phyloP scores from a whole-genome alignment of 2,329 filamentous ascomycete genomes.

The Cercospora sojina region DNA sequence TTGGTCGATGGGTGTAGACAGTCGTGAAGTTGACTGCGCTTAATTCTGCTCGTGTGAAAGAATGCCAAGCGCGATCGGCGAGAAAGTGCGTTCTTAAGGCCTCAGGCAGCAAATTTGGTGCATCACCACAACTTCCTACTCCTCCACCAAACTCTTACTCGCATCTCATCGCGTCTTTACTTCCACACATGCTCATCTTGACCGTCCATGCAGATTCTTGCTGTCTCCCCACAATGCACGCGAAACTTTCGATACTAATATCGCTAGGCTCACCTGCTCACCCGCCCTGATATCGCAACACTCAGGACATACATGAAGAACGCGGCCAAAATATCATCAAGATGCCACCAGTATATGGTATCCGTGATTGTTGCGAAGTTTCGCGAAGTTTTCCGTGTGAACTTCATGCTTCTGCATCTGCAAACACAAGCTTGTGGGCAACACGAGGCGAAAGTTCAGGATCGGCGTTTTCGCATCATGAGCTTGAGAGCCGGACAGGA shows the following conservation, averaged over 20 bases:
- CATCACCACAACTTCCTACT: constrained; percentile 5
- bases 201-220: background rate
- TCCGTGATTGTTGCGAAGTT: background rate
- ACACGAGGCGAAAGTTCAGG: background rate
- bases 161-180: background rate
- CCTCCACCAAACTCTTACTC: constrained; percentile 3
- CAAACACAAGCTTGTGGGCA: background rate
- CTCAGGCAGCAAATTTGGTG: constrained; percentile 1
- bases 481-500: background rate
- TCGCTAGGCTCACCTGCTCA: background rate
- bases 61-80: constrained; percentile 1
- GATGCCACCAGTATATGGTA: background rate
- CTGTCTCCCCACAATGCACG: background rate
- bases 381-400: background rate
- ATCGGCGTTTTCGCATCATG: background rate
- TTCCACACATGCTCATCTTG: background rate
- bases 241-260: constrained; percentile 11
- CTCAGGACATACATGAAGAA: background rate
- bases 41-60: constrained; percentile 10
- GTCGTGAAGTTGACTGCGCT: constrained; percentile 4
- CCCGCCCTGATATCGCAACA: background rate
- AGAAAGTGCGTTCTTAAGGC: background rate
- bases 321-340: background rate
- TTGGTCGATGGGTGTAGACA: constrained; percentile 19
- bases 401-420: background rate